Percentiles rank a stretch among this genome's conserved stretches.
Conservation (phyloP, 148 eudicot species). For the Vaccinium corymbosum region DNA sequence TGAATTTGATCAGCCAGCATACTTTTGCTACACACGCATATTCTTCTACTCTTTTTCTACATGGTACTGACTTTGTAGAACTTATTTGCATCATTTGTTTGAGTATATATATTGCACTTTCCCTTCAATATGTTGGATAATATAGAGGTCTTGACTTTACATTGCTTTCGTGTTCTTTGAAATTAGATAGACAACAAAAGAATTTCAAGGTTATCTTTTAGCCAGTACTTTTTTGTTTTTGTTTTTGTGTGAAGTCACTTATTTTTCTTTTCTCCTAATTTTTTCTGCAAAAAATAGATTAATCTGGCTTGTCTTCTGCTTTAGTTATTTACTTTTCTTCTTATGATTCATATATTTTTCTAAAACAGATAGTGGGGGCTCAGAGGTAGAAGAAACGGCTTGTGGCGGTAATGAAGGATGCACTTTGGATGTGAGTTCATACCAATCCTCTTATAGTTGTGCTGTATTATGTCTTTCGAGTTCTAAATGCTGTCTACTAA, state of each 20-base stretch:
- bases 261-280: too few species aligned
- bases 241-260: too few species aligned
- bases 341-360: not conserved
- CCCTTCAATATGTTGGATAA: not conserved
- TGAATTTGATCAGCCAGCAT: not conserved
- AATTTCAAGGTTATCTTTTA: not conserved
- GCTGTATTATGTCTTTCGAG: conserved; percentile 7
- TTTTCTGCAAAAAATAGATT: not conserved
- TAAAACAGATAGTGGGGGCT: conserved; percentile 25
- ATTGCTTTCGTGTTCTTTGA: not conserved
- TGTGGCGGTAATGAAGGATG: conserved; percentile 21
- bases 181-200: too few species aligned
- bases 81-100: not conserved
- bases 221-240: not conserved
- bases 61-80: not conserved
- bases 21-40: not conserved
- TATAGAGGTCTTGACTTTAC: not conserved
- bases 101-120: not conserved
- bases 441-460: not conserved
- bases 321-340: conserved; percentile 3
- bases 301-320: not conserved
- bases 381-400: conserved; percentile 26
- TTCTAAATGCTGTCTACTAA: not conserved
- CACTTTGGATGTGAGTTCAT: conserved; percentile 38
- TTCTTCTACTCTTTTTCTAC: not conserved